phyloP scores from a whole-genome alignment of 805 yeast genomes.

The Saccharomyces jurei region DNA sequence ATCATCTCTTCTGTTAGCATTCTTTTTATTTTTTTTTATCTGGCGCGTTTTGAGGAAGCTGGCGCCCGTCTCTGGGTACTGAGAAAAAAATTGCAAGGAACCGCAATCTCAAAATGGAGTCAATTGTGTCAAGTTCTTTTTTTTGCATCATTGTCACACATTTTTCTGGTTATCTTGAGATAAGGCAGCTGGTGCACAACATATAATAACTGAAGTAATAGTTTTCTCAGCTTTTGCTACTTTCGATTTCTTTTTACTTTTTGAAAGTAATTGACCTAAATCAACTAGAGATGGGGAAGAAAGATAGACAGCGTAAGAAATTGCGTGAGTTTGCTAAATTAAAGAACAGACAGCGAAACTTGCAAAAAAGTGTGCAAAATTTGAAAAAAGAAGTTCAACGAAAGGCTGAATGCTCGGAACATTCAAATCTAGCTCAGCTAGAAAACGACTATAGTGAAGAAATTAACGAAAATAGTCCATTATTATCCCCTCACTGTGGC shows the following conservation, averaged over 20 bases:
- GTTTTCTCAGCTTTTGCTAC: not conserved
- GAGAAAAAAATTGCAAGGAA: not conserved
- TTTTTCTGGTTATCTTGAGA: not conserved
- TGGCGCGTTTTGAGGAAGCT: not conserved
- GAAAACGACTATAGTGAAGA: not conserved
- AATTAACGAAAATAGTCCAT: not conserved
- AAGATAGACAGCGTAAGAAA: conserved; percentile 13
- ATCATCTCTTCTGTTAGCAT: not conserved
- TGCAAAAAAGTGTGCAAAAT: not conserved
- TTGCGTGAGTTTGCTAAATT: conserved; percentile 20
- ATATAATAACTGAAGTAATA: not conserved
- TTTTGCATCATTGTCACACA: not conserved
- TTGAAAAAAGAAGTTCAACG: not conserved
- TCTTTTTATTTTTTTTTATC: not conserved
- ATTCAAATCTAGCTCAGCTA: not conserved
- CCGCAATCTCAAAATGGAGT: not conserved
- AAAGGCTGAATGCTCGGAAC: not conserved
- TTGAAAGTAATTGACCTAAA: not conserved
- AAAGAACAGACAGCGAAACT: not conserved
- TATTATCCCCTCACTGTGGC: not conserved
- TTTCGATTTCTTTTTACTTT: not conserved
- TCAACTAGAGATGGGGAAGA: conserved; percentile 8
- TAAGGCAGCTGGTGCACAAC: not conserved
- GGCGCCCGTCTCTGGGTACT: not conserved
- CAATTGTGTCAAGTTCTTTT: not conserved